Evolutionary conservation across 1,284 basidiomycete genomes (phyloP).

Genomic region (Ganoderma resinaceum): DNA sequence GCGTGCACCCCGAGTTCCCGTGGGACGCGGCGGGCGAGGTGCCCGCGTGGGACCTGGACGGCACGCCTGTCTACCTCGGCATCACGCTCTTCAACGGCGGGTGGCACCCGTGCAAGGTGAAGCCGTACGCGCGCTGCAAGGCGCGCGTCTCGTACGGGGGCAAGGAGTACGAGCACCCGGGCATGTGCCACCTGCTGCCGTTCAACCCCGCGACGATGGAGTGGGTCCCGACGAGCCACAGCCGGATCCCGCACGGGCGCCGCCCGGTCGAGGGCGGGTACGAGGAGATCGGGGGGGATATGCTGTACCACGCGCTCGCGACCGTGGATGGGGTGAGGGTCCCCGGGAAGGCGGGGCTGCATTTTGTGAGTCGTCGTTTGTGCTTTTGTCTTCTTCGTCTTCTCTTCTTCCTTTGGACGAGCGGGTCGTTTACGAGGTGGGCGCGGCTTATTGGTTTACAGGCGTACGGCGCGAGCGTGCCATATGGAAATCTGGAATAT

Average conservation of each 20-base stretch:
- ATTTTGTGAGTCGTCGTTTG: background rate
- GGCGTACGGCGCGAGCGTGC: background rate
- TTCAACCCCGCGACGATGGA: conserved; percentile 4
- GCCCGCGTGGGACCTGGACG: conserved; percentile 3
- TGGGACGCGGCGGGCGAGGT: background rate
- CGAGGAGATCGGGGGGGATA: conserved; percentile 3
- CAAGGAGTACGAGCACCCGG: background rate
- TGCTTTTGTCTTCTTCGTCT: background rate
- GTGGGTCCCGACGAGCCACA: conserved; percentile 6
- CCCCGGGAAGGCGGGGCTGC: background rate
- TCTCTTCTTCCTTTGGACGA: background rate
- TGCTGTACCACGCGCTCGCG: conserved; percentile 8
- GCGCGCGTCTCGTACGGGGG: conserved; percentile 5
- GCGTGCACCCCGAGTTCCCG: background rate
- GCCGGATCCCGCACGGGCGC: background rate
- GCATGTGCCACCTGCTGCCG: conserved; percentile 2
- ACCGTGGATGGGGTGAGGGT: conserved; percentile 1
- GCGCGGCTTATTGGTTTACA: background rate
- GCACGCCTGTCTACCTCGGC: conserved; percentile 2
- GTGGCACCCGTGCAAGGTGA: conserved; percentile 8
- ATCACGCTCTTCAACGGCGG: conserved; percentile 4
- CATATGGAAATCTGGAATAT: background rate
- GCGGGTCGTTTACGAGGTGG: background rate
- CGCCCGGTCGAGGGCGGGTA: conserved; percentile 4
- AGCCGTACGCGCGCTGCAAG: background rate